These are phyloP conservation scores for Globisporangium sylvaticum DNA, from an alignment of 352 stramenopile species.

Conservation along the genomic window DNA sequence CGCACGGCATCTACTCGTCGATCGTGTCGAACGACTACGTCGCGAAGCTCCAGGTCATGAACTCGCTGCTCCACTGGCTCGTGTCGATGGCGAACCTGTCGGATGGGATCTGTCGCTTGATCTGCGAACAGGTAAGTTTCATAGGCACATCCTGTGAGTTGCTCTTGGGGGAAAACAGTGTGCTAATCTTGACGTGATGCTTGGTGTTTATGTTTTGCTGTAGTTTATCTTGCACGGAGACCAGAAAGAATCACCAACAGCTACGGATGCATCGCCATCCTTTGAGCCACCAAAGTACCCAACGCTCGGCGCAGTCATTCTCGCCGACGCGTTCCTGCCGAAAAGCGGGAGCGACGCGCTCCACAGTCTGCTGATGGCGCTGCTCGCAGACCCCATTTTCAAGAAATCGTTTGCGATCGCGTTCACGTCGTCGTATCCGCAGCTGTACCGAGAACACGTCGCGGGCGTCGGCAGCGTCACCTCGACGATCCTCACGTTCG, in stretches of 20 bases:
- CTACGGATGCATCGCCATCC: not conserved
- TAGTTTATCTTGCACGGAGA: conserved; percentile 6
- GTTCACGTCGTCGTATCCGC: conserved; percentile 93
- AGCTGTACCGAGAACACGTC: conserved; percentile 76
- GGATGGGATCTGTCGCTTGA: conserved; percentile 73
- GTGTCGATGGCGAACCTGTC: conserved; percentile 76
- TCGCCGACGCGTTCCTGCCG: conserved; percentile 79
- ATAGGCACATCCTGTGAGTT: not conserved
- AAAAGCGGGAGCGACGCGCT: conserved; percentile 75
- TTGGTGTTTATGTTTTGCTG: not conserved
- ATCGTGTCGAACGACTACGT: conserved; percentile 81
- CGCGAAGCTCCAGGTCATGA: conserved; percentile 55
- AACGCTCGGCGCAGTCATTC: conserved; percentile 73
- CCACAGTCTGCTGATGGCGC: conserved; percentile 93
- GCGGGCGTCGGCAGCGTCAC: conserved; percentile 66
- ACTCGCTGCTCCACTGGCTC: conserved; percentile 76
- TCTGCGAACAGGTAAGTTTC: conserved; percentile 49
- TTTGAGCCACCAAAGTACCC: conserved; percentile 35
- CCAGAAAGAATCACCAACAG: not conserved
- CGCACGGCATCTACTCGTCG: conserved; percentile 73
- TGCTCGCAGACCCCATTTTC: conserved; percentile 96
- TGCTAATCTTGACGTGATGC: not conserved
- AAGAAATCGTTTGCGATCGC: conserved; percentile 94
- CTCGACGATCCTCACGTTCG: conserved; percentile 91
- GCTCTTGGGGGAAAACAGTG: not conserved